Evolutionary conservation across 1,139 yeast species (phyloP).

Genomic region (Hyphopichia burtonii): DNA sequence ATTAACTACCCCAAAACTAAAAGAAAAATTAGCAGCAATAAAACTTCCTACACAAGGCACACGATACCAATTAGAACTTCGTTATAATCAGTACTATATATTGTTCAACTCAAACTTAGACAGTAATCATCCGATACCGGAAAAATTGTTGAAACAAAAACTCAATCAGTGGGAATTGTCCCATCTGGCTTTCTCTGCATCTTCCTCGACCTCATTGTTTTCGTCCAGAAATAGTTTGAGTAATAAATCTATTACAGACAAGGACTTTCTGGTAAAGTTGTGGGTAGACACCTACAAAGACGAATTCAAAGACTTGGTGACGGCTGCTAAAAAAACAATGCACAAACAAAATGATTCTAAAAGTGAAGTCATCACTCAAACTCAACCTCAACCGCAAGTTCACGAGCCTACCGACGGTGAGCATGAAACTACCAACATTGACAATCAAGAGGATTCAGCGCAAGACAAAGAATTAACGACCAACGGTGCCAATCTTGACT

Average conservation of each 20-base stretch:
- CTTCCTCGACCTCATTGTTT: constrained; percentile 22
- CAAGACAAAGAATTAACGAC: no score
- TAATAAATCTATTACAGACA: constrained; percentile 32
- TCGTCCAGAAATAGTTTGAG: constrained; percentile 22
- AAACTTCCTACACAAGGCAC: constrained; percentile 65
- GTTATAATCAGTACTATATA: constrained; percentile 78
- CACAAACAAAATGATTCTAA: constrained; percentile 8
- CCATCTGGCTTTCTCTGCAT: constrained; percentile 32
- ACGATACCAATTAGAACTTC: constrained; percentile 58
- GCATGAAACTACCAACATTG: no score
- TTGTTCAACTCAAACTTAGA: constrained; percentile 84
- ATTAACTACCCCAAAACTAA: constrained; percentile 58
- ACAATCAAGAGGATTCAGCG: no score
- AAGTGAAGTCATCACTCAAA: neutral
- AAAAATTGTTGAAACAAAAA: constrained; percentile 51
- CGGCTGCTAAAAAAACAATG: constrained; percentile 44
- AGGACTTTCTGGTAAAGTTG: constrained; percentile 38
- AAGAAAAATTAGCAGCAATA: constrained; percentile 54
- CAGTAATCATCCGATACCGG: constrained; percentile 63
- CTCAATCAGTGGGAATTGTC: constrained; percentile 70
- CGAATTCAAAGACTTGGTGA: constrained; percentile 54
- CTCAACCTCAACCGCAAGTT: neutral
- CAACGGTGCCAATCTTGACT: no score
- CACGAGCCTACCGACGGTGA: no score
- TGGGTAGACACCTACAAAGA: constrained; percentile 52